Evolutionary conservation across 2,329 filamentous ascomycete genomes (phyloP), one percentile per base, ranked within the genome.

Genomic region (Trichoderma sp.): DNA sequence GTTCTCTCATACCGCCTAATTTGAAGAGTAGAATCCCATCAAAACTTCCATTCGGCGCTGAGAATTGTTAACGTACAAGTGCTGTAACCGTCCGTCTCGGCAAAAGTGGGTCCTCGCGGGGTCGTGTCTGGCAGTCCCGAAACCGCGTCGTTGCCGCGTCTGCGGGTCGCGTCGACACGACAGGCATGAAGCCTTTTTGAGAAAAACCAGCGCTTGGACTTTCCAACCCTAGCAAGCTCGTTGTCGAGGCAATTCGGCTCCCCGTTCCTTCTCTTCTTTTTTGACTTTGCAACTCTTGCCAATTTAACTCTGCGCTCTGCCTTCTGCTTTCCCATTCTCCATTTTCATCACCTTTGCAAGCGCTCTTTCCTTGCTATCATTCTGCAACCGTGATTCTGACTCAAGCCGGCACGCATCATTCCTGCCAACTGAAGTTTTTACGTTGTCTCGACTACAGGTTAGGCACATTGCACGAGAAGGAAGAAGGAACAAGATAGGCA

Each of bases 201-300:
- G 66, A 68, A 53, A 68, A 35, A 33, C 64, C 65, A 29, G 53
- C 50, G 67, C 67, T 71, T 74, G 62, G 59, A 72, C 69, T 31
- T 63, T 18, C 59, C 38, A 60, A 59, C 56, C 35, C 21, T 60
- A 38, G 68, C 29, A 60, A 41, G 56, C 38, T 45, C 74, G 74
- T 75, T 75, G 74, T 75, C 74, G n/a, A 75, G 74, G 74, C 74
- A 75, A 75, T 73, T 66, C 35, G n/a, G 33, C 35, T 38, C 68
- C 29, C 33, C 33, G 50, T 35, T 72, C 41, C 63, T 62, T 35
- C 59, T 38, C 14, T 29, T 24, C 14, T 11, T 64, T 38, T 64
- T 12, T 41, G 9, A 71, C 31, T 53, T 41, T 59, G 24, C 38
- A 63, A n/a, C 59, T 29, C 45, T 53, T n/a, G 35, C 14, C 21